Base-by-base conservation (phyloP, 2,329 filamentous ascomycete genomes). In the Aspergillus uvarum region DNA sequence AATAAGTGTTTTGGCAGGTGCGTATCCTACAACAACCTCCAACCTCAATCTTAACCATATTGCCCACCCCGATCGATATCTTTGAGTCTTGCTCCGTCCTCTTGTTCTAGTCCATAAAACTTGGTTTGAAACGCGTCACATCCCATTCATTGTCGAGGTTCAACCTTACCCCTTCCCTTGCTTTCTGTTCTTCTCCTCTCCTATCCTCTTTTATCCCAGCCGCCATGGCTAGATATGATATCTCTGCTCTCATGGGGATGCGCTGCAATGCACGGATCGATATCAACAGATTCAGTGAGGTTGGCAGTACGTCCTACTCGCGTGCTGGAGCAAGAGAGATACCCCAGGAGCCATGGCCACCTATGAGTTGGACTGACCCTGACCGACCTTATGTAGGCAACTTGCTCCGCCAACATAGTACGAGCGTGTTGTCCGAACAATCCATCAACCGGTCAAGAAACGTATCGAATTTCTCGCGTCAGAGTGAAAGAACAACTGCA, bases 161-260 rank as follows among this genome's bases (percentile, higher is more conserved):
- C 22, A 19, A 29, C 22, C n/a, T 32, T 21, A 12, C 48, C 22
- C 26, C 35, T 56, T 48, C 32, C 57, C 57, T 56, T 51, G 50
- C 53, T 54, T 31, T 31, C 26, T 47, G 19, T 29, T 51, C 31
- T 32, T 58, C 52, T 49, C 49, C 54, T 55, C 54, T 53, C 32
- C 54, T 58, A 35, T 29, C 29, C 35, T 58, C 44, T 47, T 29
- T 59, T 62, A 59, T 29, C 14, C 26, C 26, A 29, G 29, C 32
- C 38, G 61, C n/a, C 61, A 69, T 65, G 61, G 69, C 72, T 70
- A 76, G 66, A 63, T 79, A 79, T 65, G 72, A 72, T 47, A 70
- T 77, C 56, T 68, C 68, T 59, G 74, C 74, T 7, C 66, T 79
- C 47, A 64, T 78, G 68, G 71, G 70, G 38, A 64, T 78, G 54